Evolutionary conservation across 345 rosid species (phyloP), one percentile per base, ranked within the genome.

Genomic region (Litchi chinensis): DNA sequence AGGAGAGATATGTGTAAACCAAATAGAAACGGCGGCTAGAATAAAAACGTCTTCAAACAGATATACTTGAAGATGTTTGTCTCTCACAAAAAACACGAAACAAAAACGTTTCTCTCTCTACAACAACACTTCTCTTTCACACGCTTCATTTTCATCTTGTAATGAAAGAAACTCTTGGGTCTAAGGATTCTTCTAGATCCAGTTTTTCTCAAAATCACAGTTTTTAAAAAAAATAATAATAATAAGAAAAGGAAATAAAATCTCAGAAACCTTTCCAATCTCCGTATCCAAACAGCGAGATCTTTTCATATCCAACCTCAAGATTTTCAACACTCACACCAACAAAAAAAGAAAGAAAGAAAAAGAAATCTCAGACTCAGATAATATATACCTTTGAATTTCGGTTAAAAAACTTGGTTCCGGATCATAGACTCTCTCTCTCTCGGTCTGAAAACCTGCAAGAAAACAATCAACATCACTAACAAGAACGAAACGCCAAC

Each of bases 81-180:
- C 64, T 57, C 63, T 60, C 65, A n/a, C 28, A 21, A 60, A 60
- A 60, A n/a, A n/a, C n/a, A 54, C 19, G 16, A 6, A 16, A 54
- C 15, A 1, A 19, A n/a, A 1, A 6, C 3, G 52, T 60, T 43
- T 63, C 70, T 80, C 72, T 76, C 80, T 81, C 77, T 65, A 62
- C 12, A 40, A 64, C 18, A 16, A 56, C 52, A 46, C 52, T 46
- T 16, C 50, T 24, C 46, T 12, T 12, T 70, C 74, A 22, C 75
- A 68, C 48, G 73, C 50, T 77, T 62, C 70, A 56, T 64, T 24
- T 59, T 9, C 74, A 19, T 21, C 75, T 63, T 75, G 70, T 19
- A 75, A 80, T 80, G 79, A 70, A 75, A 75, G 79, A 68, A 75
- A 75, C 75, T 37, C 19, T 60, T 68, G 59, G 22, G 24, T 37